phyloP scores from a whole-genome alignment of 495 filamentous ascomycete species.

The Geoglossum glabrum region DNA sequence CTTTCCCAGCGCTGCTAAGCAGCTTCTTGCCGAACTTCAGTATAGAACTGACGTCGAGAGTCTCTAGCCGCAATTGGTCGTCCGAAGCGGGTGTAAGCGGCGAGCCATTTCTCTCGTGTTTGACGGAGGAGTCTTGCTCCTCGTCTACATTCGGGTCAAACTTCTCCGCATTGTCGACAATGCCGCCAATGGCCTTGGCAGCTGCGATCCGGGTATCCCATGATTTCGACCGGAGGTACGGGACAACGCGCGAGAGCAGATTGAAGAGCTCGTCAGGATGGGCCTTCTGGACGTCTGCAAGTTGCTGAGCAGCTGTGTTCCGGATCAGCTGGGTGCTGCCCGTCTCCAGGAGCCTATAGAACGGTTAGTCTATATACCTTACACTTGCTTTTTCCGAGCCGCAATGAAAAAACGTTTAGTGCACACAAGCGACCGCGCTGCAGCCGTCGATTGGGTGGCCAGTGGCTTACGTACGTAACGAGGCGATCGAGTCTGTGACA shows the following conservation, averaged over 20 bases:
- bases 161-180: constrained; percentile 66
- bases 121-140: neutral
- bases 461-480: constrained; percentile 3
- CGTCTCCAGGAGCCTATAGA: constrained; percentile 68
- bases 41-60: constrained; percentile 58
- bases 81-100: constrained; percentile 20
- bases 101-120: constrained; percentile 13
- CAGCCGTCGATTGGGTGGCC: neutral
- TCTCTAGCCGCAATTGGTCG: constrained; percentile 46
- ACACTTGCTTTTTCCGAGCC: neutral
- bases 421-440: neutral
- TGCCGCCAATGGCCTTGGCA: constrained; percentile 79
- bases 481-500: constrained; percentile 8
- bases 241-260: constrained; percentile 81
- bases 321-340: constrained; percentile 87
- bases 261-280: constrained; percentile 97
- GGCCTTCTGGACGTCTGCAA: constrained; percentile 91
- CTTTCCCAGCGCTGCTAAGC: constrained; percentile 61
- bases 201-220: constrained; percentile 91
- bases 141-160: constrained; percentile 66
- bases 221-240: constrained; percentile 75
- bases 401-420: neutral
- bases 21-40: constrained; percentile 64
- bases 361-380: constrained; percentile 14
- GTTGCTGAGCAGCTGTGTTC: constrained; percentile 87